Evolutionary conservation across 768 basidiomycete genomes (phyloP).

Genomic region (Rhizopogon vesiculosus): DNA sequence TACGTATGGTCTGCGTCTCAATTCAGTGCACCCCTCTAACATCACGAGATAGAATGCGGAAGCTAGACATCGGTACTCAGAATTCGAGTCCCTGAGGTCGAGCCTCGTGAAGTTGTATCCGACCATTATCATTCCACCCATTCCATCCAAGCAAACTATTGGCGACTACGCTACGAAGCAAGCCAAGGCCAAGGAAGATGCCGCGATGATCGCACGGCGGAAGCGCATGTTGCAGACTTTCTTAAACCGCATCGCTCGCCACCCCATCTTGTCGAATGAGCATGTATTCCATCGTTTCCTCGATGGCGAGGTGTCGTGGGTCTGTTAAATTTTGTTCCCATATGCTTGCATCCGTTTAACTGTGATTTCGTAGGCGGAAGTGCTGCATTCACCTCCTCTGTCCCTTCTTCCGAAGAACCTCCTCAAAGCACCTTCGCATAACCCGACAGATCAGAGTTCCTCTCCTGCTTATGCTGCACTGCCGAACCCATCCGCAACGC

Average conservation of each 20-base stretch:
- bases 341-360: constrained; percentile 4
- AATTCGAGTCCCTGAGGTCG: constrained; percentile 90
- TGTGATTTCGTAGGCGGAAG: constrained; percentile 61
- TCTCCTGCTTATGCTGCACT: constrained; percentile 77
- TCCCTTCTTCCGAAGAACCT: constrained; percentile 93
- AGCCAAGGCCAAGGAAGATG: constrained; percentile 94
- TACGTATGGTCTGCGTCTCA: constrained; percentile 30
- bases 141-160: constrained; percentile 93
- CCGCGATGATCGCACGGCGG: constrained; percentile 82
- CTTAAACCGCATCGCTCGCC: constrained; percentile 81
- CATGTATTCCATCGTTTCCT: constrained; percentile 96
- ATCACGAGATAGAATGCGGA: constrained; percentile 57
- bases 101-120: constrained; percentile 88
- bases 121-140: constrained; percentile 94
- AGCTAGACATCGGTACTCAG: constrained; percentile 89
- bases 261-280: constrained; percentile 95
- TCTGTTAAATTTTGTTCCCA: constrained; percentile 28
- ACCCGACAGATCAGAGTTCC: constrained; percentile 77
- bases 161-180: constrained; percentile 98
- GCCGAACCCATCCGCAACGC: constrained; percentile 84
- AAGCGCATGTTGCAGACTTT: constrained; percentile 96
- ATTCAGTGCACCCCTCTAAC: constrained; percentile 7
- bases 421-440: constrained; percentile 91
- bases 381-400: constrained; percentile 87
- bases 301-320: constrained; percentile 96